Percentiles rank a stretch among this genome's conserved stretches.
Evolutionary conservation across 2,329 filamentous ascomycete species (phyloP).

Genomic region (Trichoderma lentiforme): DNA sequence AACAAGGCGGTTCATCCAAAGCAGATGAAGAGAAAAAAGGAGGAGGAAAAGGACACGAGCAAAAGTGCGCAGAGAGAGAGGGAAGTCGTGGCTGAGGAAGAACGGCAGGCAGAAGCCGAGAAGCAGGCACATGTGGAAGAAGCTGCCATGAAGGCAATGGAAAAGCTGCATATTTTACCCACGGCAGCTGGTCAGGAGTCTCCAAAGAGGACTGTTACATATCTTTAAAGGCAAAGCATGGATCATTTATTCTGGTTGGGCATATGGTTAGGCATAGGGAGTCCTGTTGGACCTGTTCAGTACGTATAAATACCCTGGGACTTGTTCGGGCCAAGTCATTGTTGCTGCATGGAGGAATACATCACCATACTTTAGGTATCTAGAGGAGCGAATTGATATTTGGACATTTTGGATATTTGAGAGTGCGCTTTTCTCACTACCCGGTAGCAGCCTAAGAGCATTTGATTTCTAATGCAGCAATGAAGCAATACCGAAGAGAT

Average conservation of each 20-base stretch:
- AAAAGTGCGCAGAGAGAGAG: constrained; percentile 55
- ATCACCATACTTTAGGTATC: neutral
- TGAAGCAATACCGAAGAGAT: neutral
- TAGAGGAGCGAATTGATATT: neutral
- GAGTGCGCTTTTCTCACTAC: neutral
- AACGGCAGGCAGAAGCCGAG: constrained; percentile 30
- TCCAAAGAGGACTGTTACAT: neutral
- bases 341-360: neutral
- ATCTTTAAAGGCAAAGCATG: neutral
- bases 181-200: constrained; percentile 6
- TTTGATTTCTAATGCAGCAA: neutral
- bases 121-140: constrained; percentile 40
- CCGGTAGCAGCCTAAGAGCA: neutral
- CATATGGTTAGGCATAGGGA: neutral
- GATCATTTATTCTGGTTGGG: neutral
- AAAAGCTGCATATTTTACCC: constrained; percentile 39
- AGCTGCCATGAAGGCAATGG: constrained; percentile 33
- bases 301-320: constrained; percentile 2
- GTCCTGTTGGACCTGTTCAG: neutral
- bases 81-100: constrained; percentile 40
- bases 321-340: neutral
- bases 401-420: neutral
- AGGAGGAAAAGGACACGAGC: constrained; percentile 58
- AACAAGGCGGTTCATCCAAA: constrained; percentile 62
- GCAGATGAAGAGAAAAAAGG: constrained; percentile 53